Conservation (phyloP, 2,329 filamentous ascomycete genomes). For the Fusarium sp. region DNA sequence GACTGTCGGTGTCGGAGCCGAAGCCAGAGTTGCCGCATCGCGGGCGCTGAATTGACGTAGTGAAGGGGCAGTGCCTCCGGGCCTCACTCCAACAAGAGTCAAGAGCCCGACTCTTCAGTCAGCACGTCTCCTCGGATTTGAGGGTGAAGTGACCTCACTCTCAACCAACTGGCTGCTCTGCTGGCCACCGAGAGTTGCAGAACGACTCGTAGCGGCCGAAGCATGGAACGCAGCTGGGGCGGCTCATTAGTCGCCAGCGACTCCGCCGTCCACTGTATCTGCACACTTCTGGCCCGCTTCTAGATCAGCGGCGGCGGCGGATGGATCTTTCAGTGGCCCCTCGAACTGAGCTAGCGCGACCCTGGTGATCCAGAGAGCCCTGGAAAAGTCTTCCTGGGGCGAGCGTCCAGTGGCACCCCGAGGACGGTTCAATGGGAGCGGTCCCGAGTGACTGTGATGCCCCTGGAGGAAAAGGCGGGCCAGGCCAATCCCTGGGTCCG, state of each 20-base stretch:
- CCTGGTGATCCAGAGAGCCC: slow-evolving; percentile 29
- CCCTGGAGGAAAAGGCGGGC: slow-evolving; percentile 26
- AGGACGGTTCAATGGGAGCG: slow-evolving; percentile 12
- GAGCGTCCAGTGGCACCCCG: slow-evolving; percentile 12
- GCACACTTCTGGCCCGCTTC: slow-evolving; percentile 47
- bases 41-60: slow-evolving; percentile 2
- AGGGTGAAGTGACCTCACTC: slow-evolving; percentile 27
- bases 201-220: slow-evolving; percentile 43
- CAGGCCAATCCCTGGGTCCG: slow-evolving; percentile 35
- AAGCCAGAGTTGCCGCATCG: slow-evolving; percentile 10
- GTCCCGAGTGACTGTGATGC: slow-evolving; percentile 30
- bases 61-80: neutral
- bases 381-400: slow-evolving; percentile 16
- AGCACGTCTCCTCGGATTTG: slow-evolving; percentile 1
- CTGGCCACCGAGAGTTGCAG: slow-evolving; percentile 35
- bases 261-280: slow-evolving; percentile 35
- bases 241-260: slow-evolving; percentile 42
- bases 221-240: slow-evolving; percentile 31
- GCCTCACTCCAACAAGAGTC: slow-evolving; percentile 23
- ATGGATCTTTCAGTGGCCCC: slow-evolving; percentile 37
- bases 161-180: slow-evolving; percentile 5
- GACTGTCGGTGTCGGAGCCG: slow-evolving; percentile 5
- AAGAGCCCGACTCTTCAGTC: slow-evolving; percentile 4
- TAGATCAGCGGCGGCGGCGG: slow-evolving; percentile 46
- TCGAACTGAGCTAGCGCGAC: slow-evolving; percentile 27